These are phyloP conservation scores for Bacidia gigantensis DNA, from an alignment of 495 filamentous ascomycete species.

Conservation along the genomic window DNA sequence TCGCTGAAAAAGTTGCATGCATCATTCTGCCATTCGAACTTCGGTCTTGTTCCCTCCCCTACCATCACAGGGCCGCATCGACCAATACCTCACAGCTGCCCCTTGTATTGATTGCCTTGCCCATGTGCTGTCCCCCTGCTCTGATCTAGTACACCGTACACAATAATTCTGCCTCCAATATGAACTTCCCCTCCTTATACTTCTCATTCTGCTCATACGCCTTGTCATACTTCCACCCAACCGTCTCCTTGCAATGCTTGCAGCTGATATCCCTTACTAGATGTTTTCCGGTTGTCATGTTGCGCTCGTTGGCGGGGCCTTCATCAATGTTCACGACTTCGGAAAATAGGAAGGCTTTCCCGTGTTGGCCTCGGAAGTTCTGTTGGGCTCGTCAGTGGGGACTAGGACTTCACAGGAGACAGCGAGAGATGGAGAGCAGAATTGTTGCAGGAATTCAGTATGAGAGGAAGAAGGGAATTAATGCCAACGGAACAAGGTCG, in stretches of 20 bases:
- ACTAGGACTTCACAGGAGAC: too few relatives aligned
- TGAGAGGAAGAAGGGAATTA: constrained; percentile 3
- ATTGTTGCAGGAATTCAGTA: constrained; percentile 3
- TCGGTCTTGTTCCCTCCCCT: background rate
- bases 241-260: constrained; percentile 74
- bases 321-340: constrained; percentile 77
- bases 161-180: constrained; percentile 84
- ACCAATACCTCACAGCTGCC: background rate
- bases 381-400: constrained; percentile 27
- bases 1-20: background rate
- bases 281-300: constrained; percentile 96
- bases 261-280: constrained; percentile 87
- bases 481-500: constrained; percentile 18
- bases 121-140: background rate
- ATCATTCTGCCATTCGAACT: background rate
- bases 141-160: constrained; percentile 48
- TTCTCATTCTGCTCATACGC: constrained; percentile 84
- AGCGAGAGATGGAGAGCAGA: constrained; percentile 3
- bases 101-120: background rate
- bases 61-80: background rate
- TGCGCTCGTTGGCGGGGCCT: constrained; percentile 74
- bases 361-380: constrained; percentile 98
- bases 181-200: constrained; percentile 98
- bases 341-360: constrained; percentile 95
- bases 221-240: constrained; percentile 99